A percentile compares a stretch with the other conserved stretches of the same genome.
phyloP scores from a whole-genome alignment of 371 early-diverging fungal genomes.

The Haplosporangium sp. region DNA sequence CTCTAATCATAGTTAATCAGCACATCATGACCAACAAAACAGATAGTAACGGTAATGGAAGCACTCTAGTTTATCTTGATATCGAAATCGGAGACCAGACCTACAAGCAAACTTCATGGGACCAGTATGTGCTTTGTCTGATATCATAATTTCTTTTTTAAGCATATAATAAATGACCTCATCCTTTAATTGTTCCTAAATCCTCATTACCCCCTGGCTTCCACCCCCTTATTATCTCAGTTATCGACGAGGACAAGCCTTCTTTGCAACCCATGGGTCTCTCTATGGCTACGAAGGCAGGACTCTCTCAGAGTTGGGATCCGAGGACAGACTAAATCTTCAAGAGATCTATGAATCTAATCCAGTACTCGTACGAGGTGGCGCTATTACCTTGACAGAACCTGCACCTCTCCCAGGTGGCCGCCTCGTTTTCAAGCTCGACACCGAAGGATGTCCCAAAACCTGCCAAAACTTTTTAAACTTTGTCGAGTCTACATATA shows the following conservation, averaged over 20 bases:
- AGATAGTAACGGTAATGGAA: neutral
- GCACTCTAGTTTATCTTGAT: conserved; percentile 59
- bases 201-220: too few species aligned
- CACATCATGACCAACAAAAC: conserved; percentile 10
- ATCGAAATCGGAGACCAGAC: conserved; percentile 63
- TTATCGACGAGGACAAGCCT: conserved; percentile 54
- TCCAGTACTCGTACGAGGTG: conserved; percentile 44
- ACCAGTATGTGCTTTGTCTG: conserved; percentile 33
- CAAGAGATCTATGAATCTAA: conserved; percentile 59
- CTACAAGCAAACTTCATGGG: conserved; percentile 39
- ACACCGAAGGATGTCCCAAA: conserved; percentile 69
- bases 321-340: conserved; percentile 59
- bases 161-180: too few species aligned
- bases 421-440: conserved; percentile 62
- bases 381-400: conserved; percentile 49
- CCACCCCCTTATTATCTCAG: neutral
- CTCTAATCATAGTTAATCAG: neutral
- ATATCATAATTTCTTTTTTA: neutral
- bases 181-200: too few species aligned
- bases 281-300: conserved; percentile 60
- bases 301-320: conserved; percentile 47
- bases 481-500: conserved; percentile 52
- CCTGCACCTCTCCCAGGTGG: conserved; percentile 62
- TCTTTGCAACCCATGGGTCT: conserved; percentile 59
- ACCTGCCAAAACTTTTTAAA: conserved; percentile 69